Base-by-base conservation (phyloP, 2,329 filamentous ascomycete species). In the Alternaria gansuensis region DNA sequence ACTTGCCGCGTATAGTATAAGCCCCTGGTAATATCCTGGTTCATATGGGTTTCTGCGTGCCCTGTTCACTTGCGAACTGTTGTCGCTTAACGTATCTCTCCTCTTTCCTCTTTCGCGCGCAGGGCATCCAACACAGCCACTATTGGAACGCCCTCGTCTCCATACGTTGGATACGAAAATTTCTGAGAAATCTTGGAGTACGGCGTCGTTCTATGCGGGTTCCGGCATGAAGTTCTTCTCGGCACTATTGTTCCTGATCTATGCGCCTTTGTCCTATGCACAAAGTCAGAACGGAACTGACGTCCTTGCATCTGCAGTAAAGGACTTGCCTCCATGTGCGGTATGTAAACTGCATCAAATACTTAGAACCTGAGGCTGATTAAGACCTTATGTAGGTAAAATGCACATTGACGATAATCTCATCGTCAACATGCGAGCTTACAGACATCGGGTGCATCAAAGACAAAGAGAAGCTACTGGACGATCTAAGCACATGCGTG, bases 371-470 rank as follows among this genome's bases (percentile, higher is more conserved):
- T 5, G 11, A 17, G 31, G 36, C 11, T 33, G 4, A 24, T 9
- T 17, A 5, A 7, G 9, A 24, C 14, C 14, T 8, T 24, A 17
- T 31, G 43, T 2, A 73, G 71, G 21, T 72, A 24, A 55, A 65
- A 28, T 73, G 71, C 50, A 67, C 69, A 31, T 41, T 70, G 9
- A 51, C 51, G 13, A 57, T 46, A 29, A 63, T 73, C n/a, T 52
- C 57, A 9, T 43, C 64, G 23, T 74, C 71, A 14, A 39, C 62
- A 23, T 75, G 72, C 55, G 54, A 63, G 13, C 51, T 72, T 31
- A 64, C 70, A 3, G 68, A 74, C 37, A 63, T 68, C 24, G 57
- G 57, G 6, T 75, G 72, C 57, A 69, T 72, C 21, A 54, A 61
- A 21, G 46, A 45, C n/a, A 66, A 74, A 45, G 45, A 58, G 17